These are phyloP conservation scores for Ogataea ganodermae DNA, from an alignment of 805 yeast genomes.

Conservation along the genomic window DNA sequence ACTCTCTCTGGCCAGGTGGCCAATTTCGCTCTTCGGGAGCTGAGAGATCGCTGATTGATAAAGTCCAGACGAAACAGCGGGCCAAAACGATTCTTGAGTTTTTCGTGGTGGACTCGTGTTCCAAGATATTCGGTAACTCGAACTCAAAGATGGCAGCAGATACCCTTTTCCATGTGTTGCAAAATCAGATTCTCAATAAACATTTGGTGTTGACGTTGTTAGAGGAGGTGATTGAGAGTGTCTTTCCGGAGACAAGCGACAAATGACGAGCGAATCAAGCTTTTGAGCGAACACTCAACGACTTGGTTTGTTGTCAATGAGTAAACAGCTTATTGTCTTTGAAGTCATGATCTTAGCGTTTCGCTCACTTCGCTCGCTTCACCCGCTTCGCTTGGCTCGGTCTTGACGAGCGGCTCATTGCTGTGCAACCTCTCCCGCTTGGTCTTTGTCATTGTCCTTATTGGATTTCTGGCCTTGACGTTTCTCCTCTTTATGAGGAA, in stretches of 20 bases:
- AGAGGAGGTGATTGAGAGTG: constrained; percentile 55
- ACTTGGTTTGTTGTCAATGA: no score
- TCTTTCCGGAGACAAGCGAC: constrained; percentile 40
- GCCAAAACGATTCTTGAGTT: constrained; percentile 56
- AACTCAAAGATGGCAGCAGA: constrained; percentile 65
- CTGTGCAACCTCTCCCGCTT: constrained; percentile 5
- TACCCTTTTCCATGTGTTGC: constrained; percentile 64
- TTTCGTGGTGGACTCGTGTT: constrained; percentile 62
- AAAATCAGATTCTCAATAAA: constrained; percentile 68
- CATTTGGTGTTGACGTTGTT: constrained; percentile 60
- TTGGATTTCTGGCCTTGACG: constrained; percentile 1
- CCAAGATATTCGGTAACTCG: constrained; percentile 70
- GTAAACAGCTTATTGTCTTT: no score
- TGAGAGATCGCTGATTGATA: constrained; percentile 52
- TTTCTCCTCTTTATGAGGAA: constrained; percentile 11
- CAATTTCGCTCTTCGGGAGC: constrained; percentile 46
- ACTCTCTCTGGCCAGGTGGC: constrained; percentile 54
- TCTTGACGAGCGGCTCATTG: background rate
- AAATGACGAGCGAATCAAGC: no score
- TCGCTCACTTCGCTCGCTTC: no score
- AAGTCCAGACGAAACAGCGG: constrained; percentile 53
- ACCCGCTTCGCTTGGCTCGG: background rate
- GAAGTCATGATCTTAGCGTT: no score
- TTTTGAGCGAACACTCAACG: no score
- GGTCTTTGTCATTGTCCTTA: constrained; percentile 12